phyloP scores from a whole-genome alignment of 768 basidiomycete species.

The Pulveroboletus frians region DNA sequence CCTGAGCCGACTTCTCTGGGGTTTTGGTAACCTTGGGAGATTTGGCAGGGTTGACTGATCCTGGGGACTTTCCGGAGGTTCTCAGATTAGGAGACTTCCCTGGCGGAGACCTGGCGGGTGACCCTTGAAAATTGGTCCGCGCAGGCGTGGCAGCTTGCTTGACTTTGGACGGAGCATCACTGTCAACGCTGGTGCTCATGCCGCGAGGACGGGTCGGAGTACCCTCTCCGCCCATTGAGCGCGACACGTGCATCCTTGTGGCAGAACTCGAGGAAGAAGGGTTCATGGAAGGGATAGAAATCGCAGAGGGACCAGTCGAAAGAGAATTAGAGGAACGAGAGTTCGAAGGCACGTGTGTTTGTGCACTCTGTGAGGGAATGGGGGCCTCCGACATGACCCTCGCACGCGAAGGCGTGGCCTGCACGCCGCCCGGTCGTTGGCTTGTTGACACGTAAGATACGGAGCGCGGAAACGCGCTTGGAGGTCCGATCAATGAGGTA shows the following conservation, averaged over 20 bases:
- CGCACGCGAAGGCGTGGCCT: conserved; percentile 35
- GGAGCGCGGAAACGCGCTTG: conserved; percentile 23
- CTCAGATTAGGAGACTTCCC: conserved; percentile 12
- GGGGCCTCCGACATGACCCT: conserved; percentile 43
- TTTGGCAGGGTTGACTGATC: conserved; percentile 19
- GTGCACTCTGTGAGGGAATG: conserved; percentile 24
- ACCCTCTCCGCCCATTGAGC: conserved; percentile 20
- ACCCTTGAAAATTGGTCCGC: conserved; percentile 14
- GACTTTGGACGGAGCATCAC: background rate
- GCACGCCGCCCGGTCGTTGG: conserved; percentile 18
- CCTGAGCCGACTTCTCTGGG: conserved; percentile 17
- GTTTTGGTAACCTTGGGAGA: conserved; percentile 20
- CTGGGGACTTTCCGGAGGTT: conserved; percentile 21
- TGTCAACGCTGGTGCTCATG: conserved; percentile 14
- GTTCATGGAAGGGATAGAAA: conserved; percentile 33
- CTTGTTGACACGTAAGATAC: conserved; percentile 16
- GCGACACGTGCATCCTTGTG: conserved; percentile 25
- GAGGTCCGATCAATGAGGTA: conserved; percentile 26
- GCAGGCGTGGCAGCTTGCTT: conserved; percentile 14
- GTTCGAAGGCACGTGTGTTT: conserved; percentile 16
- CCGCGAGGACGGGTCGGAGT: conserved; percentile 14
- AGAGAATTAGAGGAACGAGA: conserved; percentile 25
- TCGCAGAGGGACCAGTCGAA: conserved; percentile 16
- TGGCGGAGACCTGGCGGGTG: conserved; percentile 13
- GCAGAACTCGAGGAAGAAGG: conserved; percentile 38